Conservation (phyloP, 257 asterid species). For the Capsicum pubescens region DNA sequence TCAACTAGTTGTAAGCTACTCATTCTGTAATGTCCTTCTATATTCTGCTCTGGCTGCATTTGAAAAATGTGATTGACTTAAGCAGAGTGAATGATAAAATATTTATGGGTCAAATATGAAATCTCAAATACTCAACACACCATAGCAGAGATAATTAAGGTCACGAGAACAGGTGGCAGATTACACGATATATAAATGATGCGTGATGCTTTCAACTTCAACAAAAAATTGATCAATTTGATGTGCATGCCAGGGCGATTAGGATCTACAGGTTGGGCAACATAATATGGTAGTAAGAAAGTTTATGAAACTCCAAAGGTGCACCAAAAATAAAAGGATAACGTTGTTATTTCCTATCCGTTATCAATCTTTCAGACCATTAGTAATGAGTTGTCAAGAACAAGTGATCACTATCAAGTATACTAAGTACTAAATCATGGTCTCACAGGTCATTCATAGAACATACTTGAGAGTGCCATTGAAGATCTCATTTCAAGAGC, state of each 20-base stretch:
- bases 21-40: conserved; percentile 69
- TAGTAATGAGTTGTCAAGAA: neutral
- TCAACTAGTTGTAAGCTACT: conserved; percentile 89
- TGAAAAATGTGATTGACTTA: conserved; percentile 14
- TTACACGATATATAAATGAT: conserved; percentile 88
- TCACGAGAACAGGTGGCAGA: conserved; percentile 97
- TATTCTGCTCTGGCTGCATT: conserved; percentile 66
- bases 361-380: neutral
- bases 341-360: neutral
- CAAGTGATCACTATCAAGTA: neutral
- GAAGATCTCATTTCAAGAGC: neutral
- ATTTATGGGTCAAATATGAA: neutral
- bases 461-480: neutral
- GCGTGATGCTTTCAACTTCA: conserved; percentile 69
- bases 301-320: conserved; percentile 17
- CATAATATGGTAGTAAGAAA: conserved; percentile 15
- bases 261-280: conserved; percentile 67
- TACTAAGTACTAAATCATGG: neutral
- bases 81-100: conserved; percentile 24
- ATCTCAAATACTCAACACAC: conserved; percentile 60
- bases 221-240: conserved; percentile 75
- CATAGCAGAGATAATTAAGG: conserved; percentile 96
- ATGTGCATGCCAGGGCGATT: conserved; percentile 98
- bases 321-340: neutral
- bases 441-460: conserved; percentile 4